phyloP scores from a whole-genome alignment of 1,284 basidiomycete species.

The Boletus holoroseus region DNA sequence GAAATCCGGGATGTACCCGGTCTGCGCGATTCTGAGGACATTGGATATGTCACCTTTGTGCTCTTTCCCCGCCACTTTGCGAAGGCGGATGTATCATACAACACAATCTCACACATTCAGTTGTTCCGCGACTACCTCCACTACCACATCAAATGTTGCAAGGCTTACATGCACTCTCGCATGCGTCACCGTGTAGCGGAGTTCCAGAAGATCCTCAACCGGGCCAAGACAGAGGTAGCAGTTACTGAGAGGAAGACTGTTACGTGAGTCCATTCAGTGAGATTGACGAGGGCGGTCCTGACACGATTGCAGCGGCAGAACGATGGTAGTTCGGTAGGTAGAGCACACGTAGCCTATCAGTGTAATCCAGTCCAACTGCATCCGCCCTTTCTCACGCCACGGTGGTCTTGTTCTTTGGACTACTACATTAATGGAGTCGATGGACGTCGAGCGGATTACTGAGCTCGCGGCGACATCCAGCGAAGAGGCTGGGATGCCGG shows the following conservation, averaged over 20 bases:
- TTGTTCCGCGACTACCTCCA: slow-evolving; percentile 98
- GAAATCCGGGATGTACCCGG: slow-evolving; percentile 88
- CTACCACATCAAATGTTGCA: slow-evolving; percentile 99
- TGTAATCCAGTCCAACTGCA: not conserved
- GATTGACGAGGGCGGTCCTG: slow-evolving; percentile 7
- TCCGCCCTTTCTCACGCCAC: slow-evolving; percentile 23
- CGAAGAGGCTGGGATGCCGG: slow-evolving; percentile 2
- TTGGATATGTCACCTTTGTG: slow-evolving; percentile 98
- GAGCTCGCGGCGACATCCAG: slow-evolving; percentile 6
- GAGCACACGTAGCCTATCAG: not conserved
- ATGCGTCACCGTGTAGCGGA: slow-evolving; percentile 95
- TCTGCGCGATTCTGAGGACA: slow-evolving; percentile 80
- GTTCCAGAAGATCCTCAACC: slow-evolving; percentile 96
- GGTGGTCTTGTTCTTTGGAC: not conserved
- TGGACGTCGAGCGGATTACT: slow-evolving; percentile 18
- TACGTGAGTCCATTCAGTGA: slow-evolving; percentile 48
- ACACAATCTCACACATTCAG: slow-evolving; percentile 93
- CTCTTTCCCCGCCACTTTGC: slow-evolving; percentile 95
- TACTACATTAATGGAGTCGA: not conserved
- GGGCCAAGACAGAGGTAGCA: slow-evolving; percentile 93
- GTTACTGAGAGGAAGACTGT: slow-evolving; percentile 89
- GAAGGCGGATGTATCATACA: slow-evolving; percentile 66
- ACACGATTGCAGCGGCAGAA: slow-evolving; percentile 42
- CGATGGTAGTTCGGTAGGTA: slow-evolving; percentile 45
- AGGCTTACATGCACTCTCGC: slow-evolving; percentile 98